Base-by-base conservation (phyloP, 179 eudicot genomes). In the Spergularia azorica region DNA sequence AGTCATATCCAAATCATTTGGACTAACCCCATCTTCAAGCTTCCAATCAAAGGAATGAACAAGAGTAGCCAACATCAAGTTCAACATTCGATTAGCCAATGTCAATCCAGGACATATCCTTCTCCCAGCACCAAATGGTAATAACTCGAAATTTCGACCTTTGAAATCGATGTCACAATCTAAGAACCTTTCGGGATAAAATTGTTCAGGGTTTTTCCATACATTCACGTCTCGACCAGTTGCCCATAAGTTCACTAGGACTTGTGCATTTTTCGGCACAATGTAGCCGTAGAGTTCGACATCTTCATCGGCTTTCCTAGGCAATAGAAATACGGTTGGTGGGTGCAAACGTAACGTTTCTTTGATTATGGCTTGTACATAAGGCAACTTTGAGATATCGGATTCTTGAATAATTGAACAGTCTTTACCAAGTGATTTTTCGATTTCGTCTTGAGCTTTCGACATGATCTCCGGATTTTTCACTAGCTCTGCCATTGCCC, bases 291-390 rank as follows among this genome's bases (percentile, higher is more conserved):
- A 67, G 10, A 81, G 65, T 10, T 81, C 78, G 13, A 81, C 84
- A 18, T 77, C 80, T 15, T 16, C 17, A 3, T 81, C 78, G 6
- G 84, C 84, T 69, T 81, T 81, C 15, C 84, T 72, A 54, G 84
- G 84, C 5, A 81, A 69, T 46, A 81, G 77, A 63, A 81, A 81
- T 6, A 81, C 84, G 16, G 84, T 81, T 4, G 84, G 84, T 41
- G 84, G 81, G 12, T 81, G 84, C 13, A 81, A 46, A 12, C 84
- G 84, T 8, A 81, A 63, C 1, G 84, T 77, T 81, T 81, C 84
- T 67, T 81, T 81, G 46, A 81, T 77, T 32, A 81, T 68, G 9
- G 84, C 81, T 52, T 67, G 78, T 17, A 81, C 68, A 48, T 82
- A 82, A 55, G 84, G 84, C 3, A 82, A 18, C 11, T 82, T 82